Conservation (phyloP, 1,284 basidiomycete species). For the Leucocoprinus gongylophorus region DNA sequence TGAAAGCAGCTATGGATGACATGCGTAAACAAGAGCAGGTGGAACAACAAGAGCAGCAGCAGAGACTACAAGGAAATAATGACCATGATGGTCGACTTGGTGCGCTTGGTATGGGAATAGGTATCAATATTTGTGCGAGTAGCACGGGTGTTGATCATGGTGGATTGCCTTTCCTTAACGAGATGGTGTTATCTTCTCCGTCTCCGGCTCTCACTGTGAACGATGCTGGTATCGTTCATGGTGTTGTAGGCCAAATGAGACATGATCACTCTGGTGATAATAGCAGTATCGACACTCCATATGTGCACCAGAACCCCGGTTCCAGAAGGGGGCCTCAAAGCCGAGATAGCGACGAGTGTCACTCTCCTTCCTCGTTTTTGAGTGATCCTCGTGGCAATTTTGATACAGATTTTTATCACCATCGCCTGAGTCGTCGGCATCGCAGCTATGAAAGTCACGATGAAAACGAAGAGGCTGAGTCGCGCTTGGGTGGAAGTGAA, state of each 20-base stretch:
- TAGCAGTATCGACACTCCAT: background rate
- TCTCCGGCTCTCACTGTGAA: background rate
- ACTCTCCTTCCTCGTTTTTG: background rate
- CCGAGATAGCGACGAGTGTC: background rate
- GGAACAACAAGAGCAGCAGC: constrained; percentile 9
- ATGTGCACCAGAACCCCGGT: background rate
- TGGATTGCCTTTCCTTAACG: constrained; percentile 5
- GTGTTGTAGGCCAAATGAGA: background rate
- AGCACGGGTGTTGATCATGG: constrained; percentile 6
- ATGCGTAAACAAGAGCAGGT: constrained; percentile 21
- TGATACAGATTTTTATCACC: background rate
- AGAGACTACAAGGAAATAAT: background rate
- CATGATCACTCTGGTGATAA: background rate
- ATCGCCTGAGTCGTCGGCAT: background rate
- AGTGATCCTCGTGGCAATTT: background rate
- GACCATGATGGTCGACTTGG: background rate
- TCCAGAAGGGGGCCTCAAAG: background rate
- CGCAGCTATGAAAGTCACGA: background rate
- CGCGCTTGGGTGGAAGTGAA: background rate
- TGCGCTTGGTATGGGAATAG: constrained; percentile 1
- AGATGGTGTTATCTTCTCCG: constrained; percentile 2
- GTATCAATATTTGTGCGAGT: constrained; percentile 9
- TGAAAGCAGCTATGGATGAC: constrained; percentile 32
- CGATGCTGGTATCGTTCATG: background rate
- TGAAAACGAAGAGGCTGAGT: background rate